Conservation (phyloP, 164 flowering plant genomes). For the Aristolochia fimbriata region DNA sequence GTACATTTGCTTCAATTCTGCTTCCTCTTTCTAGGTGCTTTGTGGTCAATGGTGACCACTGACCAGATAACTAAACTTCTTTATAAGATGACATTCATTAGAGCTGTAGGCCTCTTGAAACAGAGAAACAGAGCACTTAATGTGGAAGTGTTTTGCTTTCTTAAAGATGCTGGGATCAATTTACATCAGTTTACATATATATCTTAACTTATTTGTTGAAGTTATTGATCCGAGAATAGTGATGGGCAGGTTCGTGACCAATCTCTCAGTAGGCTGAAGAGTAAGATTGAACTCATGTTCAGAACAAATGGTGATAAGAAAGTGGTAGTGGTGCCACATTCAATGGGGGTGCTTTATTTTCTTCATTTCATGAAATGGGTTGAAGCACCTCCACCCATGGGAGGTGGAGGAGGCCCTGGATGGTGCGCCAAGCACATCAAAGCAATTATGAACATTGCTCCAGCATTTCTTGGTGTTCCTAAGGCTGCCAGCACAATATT, state of each 20-base stretch:
- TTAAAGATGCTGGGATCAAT: too few relatives aligned
- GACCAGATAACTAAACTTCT: too few relatives aligned
- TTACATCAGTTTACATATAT: too few relatives aligned
- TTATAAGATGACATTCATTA: neutral
- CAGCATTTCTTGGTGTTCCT: conserved; percentile 94
- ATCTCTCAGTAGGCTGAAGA: conserved; percentile 49
- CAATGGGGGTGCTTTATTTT: conserved; percentile 60
- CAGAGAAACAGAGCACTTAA: too few relatives aligned
- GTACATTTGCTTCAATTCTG: conserved; percentile 11
- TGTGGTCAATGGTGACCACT: too few relatives aligned
- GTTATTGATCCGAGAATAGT: too few relatives aligned
- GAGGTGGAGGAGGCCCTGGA: conserved; percentile 58
- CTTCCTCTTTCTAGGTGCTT: neutral
- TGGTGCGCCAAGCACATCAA: conserved; percentile 60
- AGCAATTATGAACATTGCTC: conserved; percentile 68
- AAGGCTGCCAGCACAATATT: conserved; percentile 86
- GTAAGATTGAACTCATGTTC: conserved; percentile 58
- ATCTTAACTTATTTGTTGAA: too few relatives aligned
- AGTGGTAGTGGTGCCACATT: conserved; percentile 56
- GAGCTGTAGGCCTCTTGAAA: too few relatives aligned
- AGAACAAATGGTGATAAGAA: conserved; percentile 46
- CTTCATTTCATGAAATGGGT: conserved; percentile 70
- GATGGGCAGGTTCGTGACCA: conserved; percentile 44
- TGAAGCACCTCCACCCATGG: conserved; percentile 59
- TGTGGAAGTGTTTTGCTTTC: too few relatives aligned